Evolutionary conservation across 441 rosid species (phyloP).

Genomic region (Brassica balearica): DNA sequence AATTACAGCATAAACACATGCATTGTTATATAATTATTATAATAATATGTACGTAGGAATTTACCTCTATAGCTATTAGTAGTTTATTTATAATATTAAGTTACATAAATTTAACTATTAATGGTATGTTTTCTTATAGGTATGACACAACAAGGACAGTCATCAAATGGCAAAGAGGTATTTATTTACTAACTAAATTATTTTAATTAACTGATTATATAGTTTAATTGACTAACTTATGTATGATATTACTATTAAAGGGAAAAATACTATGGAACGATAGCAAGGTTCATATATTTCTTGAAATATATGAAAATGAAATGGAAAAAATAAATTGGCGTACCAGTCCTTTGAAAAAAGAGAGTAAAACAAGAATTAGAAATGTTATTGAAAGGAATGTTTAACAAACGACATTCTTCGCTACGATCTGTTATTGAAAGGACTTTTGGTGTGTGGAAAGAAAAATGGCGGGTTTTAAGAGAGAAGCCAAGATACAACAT

Average conservation of each 20-base stretch:
- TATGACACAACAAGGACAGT: neutral
- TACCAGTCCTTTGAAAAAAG: neutral
- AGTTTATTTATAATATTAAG: too few relatives aligned
- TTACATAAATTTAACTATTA: neutral
- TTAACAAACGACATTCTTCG: too few relatives aligned
- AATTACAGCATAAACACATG: too few relatives aligned
- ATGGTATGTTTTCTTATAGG: neutral
- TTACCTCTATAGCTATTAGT: too few relatives aligned
- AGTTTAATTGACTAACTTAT: neutral
- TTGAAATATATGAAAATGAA: neutral
- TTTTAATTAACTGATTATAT: neutral
- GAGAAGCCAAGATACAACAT: too few relatives aligned
- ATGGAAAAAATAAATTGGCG: neutral
- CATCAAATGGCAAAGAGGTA: neutral
- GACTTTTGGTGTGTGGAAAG: too few relatives aligned
- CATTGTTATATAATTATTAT: too few relatives aligned
- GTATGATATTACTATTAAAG: neutral
- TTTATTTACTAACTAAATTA: neutral
- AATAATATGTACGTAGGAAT: too few relatives aligned
- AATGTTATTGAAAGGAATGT: neutral
- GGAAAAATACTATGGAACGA: neutral
- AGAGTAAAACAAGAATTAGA: conserved; percentile 2
- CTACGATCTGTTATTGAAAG: too few relatives aligned
- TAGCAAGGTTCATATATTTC: neutral
- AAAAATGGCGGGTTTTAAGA: too few relatives aligned